Evolutionary conservation across 257 asterid genomes (phyloP), one percentile per base, ranked within the genome.

Genomic region (Ligustrum vulgare): DNA sequence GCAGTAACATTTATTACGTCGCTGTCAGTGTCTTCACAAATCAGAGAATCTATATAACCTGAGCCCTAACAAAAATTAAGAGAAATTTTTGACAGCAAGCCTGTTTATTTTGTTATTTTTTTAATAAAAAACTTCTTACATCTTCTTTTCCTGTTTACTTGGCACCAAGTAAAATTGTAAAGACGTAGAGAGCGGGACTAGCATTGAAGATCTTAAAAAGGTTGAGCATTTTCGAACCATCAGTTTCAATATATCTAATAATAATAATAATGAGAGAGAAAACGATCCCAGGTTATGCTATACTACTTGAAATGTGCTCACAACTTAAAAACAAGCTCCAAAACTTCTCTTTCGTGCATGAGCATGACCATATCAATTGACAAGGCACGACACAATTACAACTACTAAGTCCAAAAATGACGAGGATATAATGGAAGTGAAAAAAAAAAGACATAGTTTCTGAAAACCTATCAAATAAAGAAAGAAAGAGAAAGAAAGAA

Each of bases 31-130:
- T 28, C 32, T 73, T 16, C 66, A 58, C 60, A 56, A 37, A 33
- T 73, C 49, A 73, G 65, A 58, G 71, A 80, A 71, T 31, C 66
- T 74, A 71, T 51, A 28, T 1, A 43, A 64, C 66, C 45, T 13
- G 47, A 58, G 69, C 67, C 58, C 60, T 47, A 39, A n/a, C 18
- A 36, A 25, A 22, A 25, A 34, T 12, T 65, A 16, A 11, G 76
- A 70, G 33, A 80, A 8, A 1, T 10, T 10, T 60, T n/a, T 4
- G 10, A 56, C 16, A 10, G 67, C 18, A 0, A 4, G 34, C 67
- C 67, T 22, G 67, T 9, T 60, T 8, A 9, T 25, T 25, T 11
- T 41, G 8, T 20, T 58, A 10, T 25, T 60, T n/a, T 60, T 25
- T 25, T 11, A 3, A 25, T 3, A 3, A 10, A 60, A 60, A 10